A percentile compares a stretch with the other conserved stretches of the same genome.
phyloP scores from a whole-genome alignment of 2,329 filamentous ascomycete genomes.

The Laburnicola sp. region DNA sequence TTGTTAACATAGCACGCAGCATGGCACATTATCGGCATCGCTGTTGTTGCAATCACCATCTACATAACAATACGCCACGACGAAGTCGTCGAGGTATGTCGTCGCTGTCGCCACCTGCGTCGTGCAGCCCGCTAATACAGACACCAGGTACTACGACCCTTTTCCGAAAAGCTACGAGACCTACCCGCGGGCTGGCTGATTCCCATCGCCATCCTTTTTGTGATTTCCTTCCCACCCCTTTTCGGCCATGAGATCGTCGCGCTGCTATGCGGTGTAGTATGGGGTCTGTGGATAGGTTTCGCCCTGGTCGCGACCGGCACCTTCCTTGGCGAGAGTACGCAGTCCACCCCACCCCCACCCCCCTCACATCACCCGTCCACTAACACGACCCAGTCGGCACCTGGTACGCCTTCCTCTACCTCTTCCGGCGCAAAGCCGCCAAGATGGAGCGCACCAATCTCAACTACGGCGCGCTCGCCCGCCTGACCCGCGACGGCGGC shows the following conservation, averaged over 20 bases:
- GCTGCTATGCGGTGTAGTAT: conserved; percentile 41
- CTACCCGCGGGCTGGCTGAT: conserved; percentile 43
- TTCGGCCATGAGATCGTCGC: conserved; percentile 42
- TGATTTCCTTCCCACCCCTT: conserved; percentile 42
- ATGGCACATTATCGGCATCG: conserved; percentile 38
- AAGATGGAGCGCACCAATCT: conserved; percentile 42
- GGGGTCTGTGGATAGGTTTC: conserved; percentile 41
- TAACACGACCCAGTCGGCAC: conserved; percentile 34
- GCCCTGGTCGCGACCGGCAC: conserved; percentile 40
- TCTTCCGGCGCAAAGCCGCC: conserved; percentile 33
- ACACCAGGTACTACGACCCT: conserved; percentile 38
- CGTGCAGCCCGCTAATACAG: conserved; percentile 13
- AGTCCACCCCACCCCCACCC: not conserved
- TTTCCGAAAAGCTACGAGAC: conserved; percentile 40
- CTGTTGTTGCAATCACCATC: conserved; percentile 31
- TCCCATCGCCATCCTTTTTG: conserved; percentile 37
- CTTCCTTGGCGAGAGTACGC: conserved; percentile 40
- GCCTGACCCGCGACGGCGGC: conserved; percentile 39
- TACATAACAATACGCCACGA: conserved; percentile 37
- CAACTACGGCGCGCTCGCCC: conserved; percentile 42
- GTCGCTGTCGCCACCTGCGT: not conserved
- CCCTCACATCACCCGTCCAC: not conserved
- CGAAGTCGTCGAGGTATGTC: conserved; percentile 35
- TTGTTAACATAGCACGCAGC: conserved; percentile 21
- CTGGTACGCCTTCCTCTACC: conserved; percentile 42